Base-by-base conservation (phyloP, 805 yeast species). In the Metschnikowia peoriensis region DNA sequence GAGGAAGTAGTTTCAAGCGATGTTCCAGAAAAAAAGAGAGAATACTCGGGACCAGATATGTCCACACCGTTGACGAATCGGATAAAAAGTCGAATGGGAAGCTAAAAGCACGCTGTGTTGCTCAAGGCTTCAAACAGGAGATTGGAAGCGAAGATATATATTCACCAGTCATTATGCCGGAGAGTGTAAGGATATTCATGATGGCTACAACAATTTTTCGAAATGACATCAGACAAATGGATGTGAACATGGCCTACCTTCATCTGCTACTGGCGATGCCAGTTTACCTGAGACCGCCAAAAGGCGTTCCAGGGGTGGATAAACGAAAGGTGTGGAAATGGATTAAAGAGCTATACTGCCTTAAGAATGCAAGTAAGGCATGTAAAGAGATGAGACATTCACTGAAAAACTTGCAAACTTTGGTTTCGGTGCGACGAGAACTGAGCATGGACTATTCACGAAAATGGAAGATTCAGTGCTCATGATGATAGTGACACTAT, bases 111-210 rank as follows among this genome's bases (percentile, higher is more conserved):
- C 12, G 48, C 8, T 34, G 28, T 34, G 48, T 39, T 12, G 52
- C 48, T 14, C 44, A 44, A 22, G 52, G 48, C 11, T 32, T 17
- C 29, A 39, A 38, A 7, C 48, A 40, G 16, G n/a, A 12, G 2
- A 40, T 49, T 15, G 48, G 41, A 7, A 17, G 45, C 14, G 35
- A 40, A 7, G 40, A 44, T 22, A 49, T 48, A n/a, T 44, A 44
- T 37, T 38, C 52, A 16, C 52, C 52, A 17, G 52, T 44, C 10
- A 28, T 38, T 11, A 41, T 40, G 40, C 43, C 41, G 16, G 51
- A 42, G 14, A 17, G 40, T 11, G 29, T 49, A 3, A 38, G 47
- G 14, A 37, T 29, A 6, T 43, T 49, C 14, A 27, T 34, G 5
- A 22, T 37, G n/a, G 35, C 22, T 1, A 17, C 44, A 8, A 6